Conservation (phyloP, 2,329 filamentous ascomycete genomes). For the Lecanicillium sp. region DNA sequence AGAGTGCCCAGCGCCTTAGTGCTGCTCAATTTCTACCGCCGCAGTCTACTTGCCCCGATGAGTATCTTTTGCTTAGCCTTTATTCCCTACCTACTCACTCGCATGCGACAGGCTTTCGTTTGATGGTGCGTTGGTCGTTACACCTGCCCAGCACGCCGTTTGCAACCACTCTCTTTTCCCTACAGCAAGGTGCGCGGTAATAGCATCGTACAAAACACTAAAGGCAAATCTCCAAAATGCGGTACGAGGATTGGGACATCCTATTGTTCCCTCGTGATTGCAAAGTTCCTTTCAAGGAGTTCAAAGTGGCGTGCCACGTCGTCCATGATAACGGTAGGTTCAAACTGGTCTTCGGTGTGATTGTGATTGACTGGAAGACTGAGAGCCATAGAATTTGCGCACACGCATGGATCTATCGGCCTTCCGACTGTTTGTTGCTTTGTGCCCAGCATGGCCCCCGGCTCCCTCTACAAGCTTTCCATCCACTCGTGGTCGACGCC, state of each 20-base stretch:
- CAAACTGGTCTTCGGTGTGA: too few relatives aligned
- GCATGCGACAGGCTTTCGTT: background rate
- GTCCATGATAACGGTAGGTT: conserved; percentile 41
- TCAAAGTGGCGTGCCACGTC: conserved; percentile 69
- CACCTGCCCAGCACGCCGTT: too few relatives aligned
- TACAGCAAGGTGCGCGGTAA: background rate
- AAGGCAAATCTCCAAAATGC: conserved; percentile 48
- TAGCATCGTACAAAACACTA: background rate
- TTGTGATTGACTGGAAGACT: too few relatives aligned
- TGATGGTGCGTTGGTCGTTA: conserved; percentile 1
- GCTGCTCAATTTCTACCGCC: too few relatives aligned
- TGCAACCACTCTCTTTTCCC: too few relatives aligned
- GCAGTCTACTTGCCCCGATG: too few relatives aligned
- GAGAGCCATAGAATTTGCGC: conserved; percentile 52
- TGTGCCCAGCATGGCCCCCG: conserved; percentile 53
- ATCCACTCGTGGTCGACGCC: conserved; percentile 67
- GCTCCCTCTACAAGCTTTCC: conserved; percentile 60
- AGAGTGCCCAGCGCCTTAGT: too few relatives aligned
- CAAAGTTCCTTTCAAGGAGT: conserved; percentile 70
- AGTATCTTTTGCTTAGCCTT: too few relatives aligned
- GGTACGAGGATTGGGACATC: conserved; percentile 81
- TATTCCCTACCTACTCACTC: too few relatives aligned
- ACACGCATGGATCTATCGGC: conserved; percentile 37
- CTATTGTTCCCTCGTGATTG: conserved; percentile 65
- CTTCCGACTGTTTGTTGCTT: conserved; percentile 67